A percentile compares a stretch with the other conserved stretches of the same genome.
These are phyloP conservation scores for Thielaviopsis populi DNA, from an alignment of 2,329 filamentous ascomycete genomes.

Conservation along the genomic window DNA sequence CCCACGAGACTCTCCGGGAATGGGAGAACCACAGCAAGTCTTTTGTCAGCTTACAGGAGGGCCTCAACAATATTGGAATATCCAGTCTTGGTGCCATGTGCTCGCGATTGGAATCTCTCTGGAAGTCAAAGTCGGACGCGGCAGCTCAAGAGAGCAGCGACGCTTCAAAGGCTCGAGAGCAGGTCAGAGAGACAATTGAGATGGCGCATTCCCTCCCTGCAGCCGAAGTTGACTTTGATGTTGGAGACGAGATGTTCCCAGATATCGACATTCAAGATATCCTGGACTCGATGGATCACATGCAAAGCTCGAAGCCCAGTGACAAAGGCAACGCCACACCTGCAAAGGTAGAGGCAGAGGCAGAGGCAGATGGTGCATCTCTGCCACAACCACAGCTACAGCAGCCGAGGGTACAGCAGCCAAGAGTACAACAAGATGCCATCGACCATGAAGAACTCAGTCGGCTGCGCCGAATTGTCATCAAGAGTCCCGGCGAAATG, in stretches of 20 bases:
- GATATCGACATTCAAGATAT: conserved; percentile 16
- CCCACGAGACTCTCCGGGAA: conserved; percentile 10
- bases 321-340: background rate
- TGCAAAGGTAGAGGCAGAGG: background rate
- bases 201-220: background rate
- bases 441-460: background rate
- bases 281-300: conserved; percentile 10
- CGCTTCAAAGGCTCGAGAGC: background rate
- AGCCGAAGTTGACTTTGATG: background rate
- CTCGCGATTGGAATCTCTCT: conserved; percentile 6
- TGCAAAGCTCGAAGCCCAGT: conserved; percentile 12
- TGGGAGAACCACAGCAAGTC: conserved; percentile 14
- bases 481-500: conserved; percentile 18
- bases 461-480: conserved; percentile 19
- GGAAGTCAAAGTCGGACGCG: conserved; percentile 1
- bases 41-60: conserved; percentile 8
- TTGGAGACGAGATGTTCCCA: conserved; percentile 9
- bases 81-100: conserved; percentile 8
- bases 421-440: background rate
- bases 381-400: background rate
- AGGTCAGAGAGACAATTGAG: background rate
- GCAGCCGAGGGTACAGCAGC: background rate
- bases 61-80: conserved; percentile 5
- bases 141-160: background rate
- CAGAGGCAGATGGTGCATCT: background rate